Conservation (phyloP, 1,139 yeast species). For the Yamadazyma spencermartinsiae region DNA sequence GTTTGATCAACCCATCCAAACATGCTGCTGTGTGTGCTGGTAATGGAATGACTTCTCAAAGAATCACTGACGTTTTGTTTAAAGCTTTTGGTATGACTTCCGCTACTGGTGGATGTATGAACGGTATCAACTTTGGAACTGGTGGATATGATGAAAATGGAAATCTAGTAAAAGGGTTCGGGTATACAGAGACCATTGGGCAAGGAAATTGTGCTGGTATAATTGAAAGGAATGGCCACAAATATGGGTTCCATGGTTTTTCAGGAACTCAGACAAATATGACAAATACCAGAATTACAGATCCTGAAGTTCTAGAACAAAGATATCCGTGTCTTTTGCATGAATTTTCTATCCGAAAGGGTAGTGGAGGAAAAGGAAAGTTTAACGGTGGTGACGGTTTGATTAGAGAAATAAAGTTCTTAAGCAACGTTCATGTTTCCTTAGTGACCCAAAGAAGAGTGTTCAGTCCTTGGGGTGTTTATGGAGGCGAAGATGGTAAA, state of each 20-base stretch:
- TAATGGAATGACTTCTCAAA: conserved; percentile 49
- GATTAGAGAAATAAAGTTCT: conserved; percentile 22
- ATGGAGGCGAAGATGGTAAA: conserved; percentile 45
- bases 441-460: conserved; percentile 25
- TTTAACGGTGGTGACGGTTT: conserved; percentile 35
- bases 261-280: conserved; percentile 48
- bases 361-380: conserved; percentile 36
- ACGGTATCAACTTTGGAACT: conserved; percentile 46
- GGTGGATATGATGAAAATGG: conserved; percentile 39
- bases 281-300: conserved; percentile 45
- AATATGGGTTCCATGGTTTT: conserved; percentile 34
- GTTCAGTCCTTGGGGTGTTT: conserved; percentile 22
- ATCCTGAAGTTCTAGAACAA: conserved; percentile 37
- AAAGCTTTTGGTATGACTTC: conserved; percentile 45
- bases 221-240: conserved; percentile 20
- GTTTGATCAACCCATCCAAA: conserved; percentile 40
- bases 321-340: conserved; percentile 33
- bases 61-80: conserved; percentile 33
- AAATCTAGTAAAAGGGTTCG: conserved; percentile 40
- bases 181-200: conserved; percentile 50
- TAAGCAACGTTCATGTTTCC: conserved; percentile 20
- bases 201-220: conserved; percentile 48
- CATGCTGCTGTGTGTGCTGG: conserved; percentile 51
- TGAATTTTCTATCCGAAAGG: conserved; percentile 27
- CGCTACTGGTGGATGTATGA: conserved; percentile 40